Percentiles rank a stretch among this genome's conserved stretches.
phyloP scores from a whole-genome alignment of 2,329 filamentous ascomycete species.

The Calonectria pauciramosa region DNA sequence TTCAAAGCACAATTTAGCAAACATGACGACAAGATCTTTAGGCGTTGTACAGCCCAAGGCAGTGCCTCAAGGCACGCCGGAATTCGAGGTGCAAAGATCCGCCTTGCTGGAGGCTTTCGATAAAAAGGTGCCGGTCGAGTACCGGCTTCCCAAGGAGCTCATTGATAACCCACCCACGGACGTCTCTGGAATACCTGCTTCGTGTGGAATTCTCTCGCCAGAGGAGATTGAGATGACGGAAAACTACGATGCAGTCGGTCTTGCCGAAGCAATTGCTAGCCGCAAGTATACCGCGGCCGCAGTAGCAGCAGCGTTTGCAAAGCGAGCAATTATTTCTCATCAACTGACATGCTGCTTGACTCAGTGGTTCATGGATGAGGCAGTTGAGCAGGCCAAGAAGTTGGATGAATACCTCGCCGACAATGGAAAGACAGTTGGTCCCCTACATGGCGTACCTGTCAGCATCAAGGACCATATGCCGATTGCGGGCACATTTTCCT shows the following conservation, averaged over 20 bases:
- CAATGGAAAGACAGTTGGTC: constrained; percentile 47
- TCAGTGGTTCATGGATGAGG: constrained; percentile 65
- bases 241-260: constrained; percentile 56
- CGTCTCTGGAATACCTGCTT: constrained; percentile 23
- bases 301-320: constrained; percentile 64
- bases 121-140: constrained; percentile 47
- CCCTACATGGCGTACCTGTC: constrained; percentile 42
- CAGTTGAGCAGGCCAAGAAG: constrained; percentile 55
- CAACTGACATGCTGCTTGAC: constrained; percentile 67
- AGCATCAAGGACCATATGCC: constrained; percentile 67
- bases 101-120: constrained; percentile 48
- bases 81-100: constrained; percentile 42
- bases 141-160: constrained; percentile 44
- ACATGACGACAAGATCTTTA: background rate
- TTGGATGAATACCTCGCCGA: constrained; percentile 58
- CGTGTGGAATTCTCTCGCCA: constrained; percentile 58
- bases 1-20: background rate
- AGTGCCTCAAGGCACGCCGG: constrained; percentile 36
- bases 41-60: constrained; percentile 35
- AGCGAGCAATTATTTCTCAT: constrained; percentile 66
- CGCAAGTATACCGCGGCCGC: constrained; percentile 53
- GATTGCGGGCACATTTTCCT: constrained; percentile 62
- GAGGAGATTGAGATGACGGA: constrained; percentile 65
- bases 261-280: constrained; percentile 55
- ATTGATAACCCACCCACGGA: constrained; percentile 35